These are phyloP conservation scores for Strobilomyces dryophilus DNA, from an alignment of 768 basidiomycete genomes.

Conservation along the genomic window DNA sequence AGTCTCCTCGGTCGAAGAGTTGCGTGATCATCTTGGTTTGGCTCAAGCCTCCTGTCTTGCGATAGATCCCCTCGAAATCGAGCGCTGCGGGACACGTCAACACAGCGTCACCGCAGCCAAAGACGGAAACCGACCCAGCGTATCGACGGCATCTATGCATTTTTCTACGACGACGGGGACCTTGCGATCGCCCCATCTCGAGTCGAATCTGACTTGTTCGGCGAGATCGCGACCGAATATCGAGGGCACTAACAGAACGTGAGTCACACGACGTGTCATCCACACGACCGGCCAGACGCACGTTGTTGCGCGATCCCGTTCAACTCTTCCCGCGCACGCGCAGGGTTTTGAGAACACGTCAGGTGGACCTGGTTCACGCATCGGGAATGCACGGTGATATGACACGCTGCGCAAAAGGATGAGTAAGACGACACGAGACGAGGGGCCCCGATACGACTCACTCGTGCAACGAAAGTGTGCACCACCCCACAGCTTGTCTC, in stretches of 20 bases:
- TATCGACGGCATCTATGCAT: conserved; percentile 92
- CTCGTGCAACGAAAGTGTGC: conserved; percentile 89
- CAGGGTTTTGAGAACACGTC: conserved; percentile 56
- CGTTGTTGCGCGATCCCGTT: conserved; percentile 22
- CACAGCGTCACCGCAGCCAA: not conserved
- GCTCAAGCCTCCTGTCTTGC: conserved; percentile 91
- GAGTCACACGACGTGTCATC: conserved; percentile 15
- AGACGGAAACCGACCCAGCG: conserved; percentile 54
- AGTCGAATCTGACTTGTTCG: conserved; percentile 77
- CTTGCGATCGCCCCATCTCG: conserved; percentile 51
- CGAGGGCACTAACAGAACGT: conserved; percentile 56
- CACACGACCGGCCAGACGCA: conserved; percentile 3
- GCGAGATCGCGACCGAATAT: conserved; percentile 90
- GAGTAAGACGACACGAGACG: not conserved
- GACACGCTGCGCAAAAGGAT: conserved; percentile 55
- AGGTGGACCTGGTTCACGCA: conserved; percentile 68
- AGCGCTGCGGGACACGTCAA: conserved; percentile 51
- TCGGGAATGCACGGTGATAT: conserved; percentile 81
- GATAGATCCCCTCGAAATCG: conserved; percentile 97
- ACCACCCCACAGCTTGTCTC: conserved; percentile 99
- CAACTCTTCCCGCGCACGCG: conserved; percentile 30
- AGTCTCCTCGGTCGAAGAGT: conserved; percentile 91
- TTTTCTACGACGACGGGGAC: conserved; percentile 92
- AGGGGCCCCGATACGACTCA: conserved; percentile 38
- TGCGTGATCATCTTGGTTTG: conserved; percentile 93